These are phyloP conservation scores for Hypomontagnella submonticulosa DNA, from an alignment of 495 filamentous ascomycete species.

Conservation along the genomic window DNA sequence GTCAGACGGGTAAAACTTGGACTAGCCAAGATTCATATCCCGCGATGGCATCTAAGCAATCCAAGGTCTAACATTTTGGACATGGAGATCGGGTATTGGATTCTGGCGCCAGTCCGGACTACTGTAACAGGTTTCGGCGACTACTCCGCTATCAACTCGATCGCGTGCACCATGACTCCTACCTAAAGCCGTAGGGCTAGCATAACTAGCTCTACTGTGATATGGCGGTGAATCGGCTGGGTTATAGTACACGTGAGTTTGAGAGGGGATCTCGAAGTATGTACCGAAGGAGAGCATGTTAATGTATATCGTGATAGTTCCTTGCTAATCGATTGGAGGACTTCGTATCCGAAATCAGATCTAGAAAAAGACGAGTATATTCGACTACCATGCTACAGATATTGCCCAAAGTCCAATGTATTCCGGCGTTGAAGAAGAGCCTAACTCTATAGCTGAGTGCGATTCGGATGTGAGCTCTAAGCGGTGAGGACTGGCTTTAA, in stretches of 20 bases:
- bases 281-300: not conserved
- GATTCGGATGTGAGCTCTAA: not conserved
- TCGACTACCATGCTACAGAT: not conserved
- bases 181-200: conserved; percentile 17
- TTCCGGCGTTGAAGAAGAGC: not conserved
- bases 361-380: not conserved
- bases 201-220: not conserved
- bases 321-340: conserved; percentile 6
- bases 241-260: conserved; percentile 1
- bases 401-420: not conserved
- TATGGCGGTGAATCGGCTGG: not conserved
- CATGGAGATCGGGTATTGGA: conserved; percentile 15
- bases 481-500: not conserved
- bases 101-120: conserved; percentile 17
- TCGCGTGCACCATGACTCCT: conserved; percentile 13
- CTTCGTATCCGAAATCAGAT: not conserved
- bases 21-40: conserved; percentile 23
- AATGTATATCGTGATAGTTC: conserved; percentile 7
- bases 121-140: conserved; percentile 19
- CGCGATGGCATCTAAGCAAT: conserved; percentile 22
- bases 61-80: conserved; percentile 6
- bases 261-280: not conserved
- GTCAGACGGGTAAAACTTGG: conserved; percentile 25
- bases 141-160: conserved; percentile 11
- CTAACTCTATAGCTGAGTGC: not conserved